Conservation (phyloP, 768 basidiomycete genomes). For the Lactarius sp. region DNA sequence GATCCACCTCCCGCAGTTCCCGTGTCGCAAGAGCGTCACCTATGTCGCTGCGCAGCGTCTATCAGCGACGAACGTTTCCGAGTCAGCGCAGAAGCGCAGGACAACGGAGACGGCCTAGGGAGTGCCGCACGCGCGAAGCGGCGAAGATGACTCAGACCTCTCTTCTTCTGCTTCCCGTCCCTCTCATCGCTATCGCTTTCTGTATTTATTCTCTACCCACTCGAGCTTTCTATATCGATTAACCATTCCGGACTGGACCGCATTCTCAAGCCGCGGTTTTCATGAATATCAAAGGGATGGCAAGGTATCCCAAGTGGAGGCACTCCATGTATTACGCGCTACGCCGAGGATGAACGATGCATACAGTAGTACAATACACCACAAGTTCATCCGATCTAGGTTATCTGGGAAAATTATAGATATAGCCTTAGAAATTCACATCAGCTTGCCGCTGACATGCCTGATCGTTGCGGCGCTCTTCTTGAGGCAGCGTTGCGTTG, state of each 20-base stretch:
- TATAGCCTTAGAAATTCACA: conserved; percentile 17
- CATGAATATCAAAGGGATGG: background rate
- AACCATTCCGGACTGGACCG: background rate
- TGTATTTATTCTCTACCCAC: conserved; percentile 5
- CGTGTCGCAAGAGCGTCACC: conserved; percentile 15
- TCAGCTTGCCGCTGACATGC: conserved; percentile 24
- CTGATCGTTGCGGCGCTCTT: conserved; percentile 39
- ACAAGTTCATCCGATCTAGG: conserved; percentile 5
- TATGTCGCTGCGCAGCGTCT: conserved; percentile 6
- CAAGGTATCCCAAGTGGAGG: background rate
- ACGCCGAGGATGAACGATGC: conserved; percentile 5
- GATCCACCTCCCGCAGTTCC: background rate
- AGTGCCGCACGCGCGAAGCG: conserved; percentile 15
- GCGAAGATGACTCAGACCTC: conserved; percentile 13
- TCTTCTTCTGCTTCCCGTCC: background rate
- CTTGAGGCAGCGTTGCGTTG: conserved; percentile 70
- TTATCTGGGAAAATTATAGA: background rate
- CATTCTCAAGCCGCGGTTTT: background rate
- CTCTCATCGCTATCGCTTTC: background rate
- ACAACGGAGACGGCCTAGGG: background rate
- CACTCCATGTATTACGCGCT: background rate
- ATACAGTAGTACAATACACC: conserved; percentile 1
- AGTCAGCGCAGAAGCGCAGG: conserved; percentile 16
- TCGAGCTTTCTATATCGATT: background rate
- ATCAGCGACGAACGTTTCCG: conserved; percentile 8